These are phyloP conservation scores for Manihot esculenta DNA, from an alignment of 441 rosid species.

Conservation along the genomic window DNA sequence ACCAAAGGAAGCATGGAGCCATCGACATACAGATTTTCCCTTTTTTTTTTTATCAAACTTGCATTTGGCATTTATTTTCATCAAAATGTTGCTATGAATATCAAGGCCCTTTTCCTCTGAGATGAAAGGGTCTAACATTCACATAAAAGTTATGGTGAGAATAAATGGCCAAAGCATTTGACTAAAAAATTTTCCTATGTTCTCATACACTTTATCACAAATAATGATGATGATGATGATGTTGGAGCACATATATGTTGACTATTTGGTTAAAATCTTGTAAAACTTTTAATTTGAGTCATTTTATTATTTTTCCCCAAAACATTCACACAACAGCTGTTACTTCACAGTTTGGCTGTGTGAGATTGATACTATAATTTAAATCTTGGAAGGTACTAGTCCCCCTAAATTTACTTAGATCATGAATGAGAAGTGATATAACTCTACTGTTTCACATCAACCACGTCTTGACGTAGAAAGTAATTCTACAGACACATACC, in stretches of 20 bases:
- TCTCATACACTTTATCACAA: too few relatives aligned
- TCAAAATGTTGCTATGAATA: background rate
- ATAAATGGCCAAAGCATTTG: background rate
- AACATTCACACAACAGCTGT: background rate
- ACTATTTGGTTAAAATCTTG: background rate
- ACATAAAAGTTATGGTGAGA: background rate
- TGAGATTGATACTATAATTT: background rate
- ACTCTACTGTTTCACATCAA: background rate
- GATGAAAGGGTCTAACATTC: background rate
- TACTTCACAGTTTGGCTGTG: background rate
- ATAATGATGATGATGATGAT: too few relatives aligned
- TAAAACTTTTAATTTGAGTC: background rate
- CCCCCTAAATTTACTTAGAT: background rate
- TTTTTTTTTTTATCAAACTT: background rate
- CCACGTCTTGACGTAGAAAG: background rate
- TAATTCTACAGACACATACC: background rate
- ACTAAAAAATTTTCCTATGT: too few relatives aligned
- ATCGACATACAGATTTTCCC: too few relatives aligned
- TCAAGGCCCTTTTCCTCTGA: background rate
- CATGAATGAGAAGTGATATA: conserved; percentile 3
- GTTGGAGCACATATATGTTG: background rate
- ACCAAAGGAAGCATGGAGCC: background rate
- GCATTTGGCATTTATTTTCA: background rate
- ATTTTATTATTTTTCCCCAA: background rate
- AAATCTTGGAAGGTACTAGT: background rate